Evolutionary conservation across 768 basidiomycete genomes (phyloP), one percentile per base, ranked within the genome.

Genomic region (Chlorophyllum brunneum): DNA sequence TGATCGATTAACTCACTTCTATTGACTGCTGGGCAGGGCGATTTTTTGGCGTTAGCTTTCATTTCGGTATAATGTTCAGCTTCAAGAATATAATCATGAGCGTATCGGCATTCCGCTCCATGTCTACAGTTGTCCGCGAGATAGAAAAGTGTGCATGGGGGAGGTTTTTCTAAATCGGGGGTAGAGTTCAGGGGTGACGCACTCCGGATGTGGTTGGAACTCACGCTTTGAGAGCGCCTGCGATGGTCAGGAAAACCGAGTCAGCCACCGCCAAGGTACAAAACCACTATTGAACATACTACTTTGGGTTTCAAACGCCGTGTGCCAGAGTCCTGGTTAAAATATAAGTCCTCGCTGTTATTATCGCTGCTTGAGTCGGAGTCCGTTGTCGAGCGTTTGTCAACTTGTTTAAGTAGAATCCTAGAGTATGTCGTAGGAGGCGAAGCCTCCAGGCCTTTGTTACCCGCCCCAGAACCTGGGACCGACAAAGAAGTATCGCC

Each of bases 71-170:
- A 78, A 54, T 86, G 72, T 39, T 83, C 79, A 2, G 68, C 68
- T 22, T 77, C 71, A 4, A 86, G 65, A 29, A 80, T 54, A 59
- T 85, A 86, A 58, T 86, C 78, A 52, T 86, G 84, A 13, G 65
- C 78, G 54, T 80, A 86, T 66, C 75, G 79, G 62, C 84, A 86
- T 22, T 76, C 73, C 5, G 67, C 61, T 13, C 80, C 82, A 51
- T 77, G 75, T 60, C 81, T 80, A 70, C 85, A 86, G 22, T n/a
- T n/a, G n/a, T 70, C 73, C 26, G 80, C 74, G 23, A 86, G 69
- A 61, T 85, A 86, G 66, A 81, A 84, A 44, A 83, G 65, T 13
- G 82, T 85, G 62, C 85, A 86, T 13, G 85, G 83, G 18, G 85
- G 77, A 1, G 84, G 83, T 59, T 70, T 79, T 59, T 85, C 83